Base-by-base conservation (phyloP, 2,329 filamentous ascomycete genomes). In the Fusarium armeniacum region DNA sequence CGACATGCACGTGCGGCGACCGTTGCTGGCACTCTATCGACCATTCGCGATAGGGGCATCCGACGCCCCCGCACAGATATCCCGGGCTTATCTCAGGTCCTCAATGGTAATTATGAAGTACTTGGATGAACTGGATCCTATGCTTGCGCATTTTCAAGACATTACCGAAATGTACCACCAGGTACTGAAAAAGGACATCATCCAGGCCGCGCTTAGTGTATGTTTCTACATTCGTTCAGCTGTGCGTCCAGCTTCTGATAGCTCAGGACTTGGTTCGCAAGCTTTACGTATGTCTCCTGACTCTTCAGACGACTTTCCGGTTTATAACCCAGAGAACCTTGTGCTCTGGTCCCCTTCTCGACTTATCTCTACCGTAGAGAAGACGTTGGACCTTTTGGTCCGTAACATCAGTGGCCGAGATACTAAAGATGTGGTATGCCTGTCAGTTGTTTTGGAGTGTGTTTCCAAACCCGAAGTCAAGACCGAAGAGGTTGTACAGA, bases 71-170 rank as follows among this genome's bases (percentile, higher is more conserved):
- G 78, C 80, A 8, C 84, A 86, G 60, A 86, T 88, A 35, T 81
- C 84, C 49, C 81, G 84, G 28, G 80, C 83, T 7, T 88, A 87
- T 64, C 75, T 88, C 36, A 81, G 84, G 51, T 87, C 85, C 0
- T 87, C 84, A 4, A 86, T 87, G 81, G 81, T 84, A 18, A 81
- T 88, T n/a, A 77, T 87, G 49, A 84, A 82, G 16, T 87, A 86
- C 60, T 77, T 87, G 45, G 85, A 87, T 64, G 85, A 87, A 64
- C 75, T 87, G 8, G 85, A 87, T 61, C 82, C 84, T 0, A 73
- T 78, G 26, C 78, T 81, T 7, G 78, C 82, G 4, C 81, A 83
- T 47, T 87, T 84, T 53, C 76, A 80, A 41, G 82, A 84, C 43
- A 79, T 86, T 26, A 81, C 81, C 68, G 83, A 85, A 60, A 84